Evolutionary conservation across 768 basidiomycete genomes (phyloP).

Genomic region (Amanita polypyramis): DNA sequence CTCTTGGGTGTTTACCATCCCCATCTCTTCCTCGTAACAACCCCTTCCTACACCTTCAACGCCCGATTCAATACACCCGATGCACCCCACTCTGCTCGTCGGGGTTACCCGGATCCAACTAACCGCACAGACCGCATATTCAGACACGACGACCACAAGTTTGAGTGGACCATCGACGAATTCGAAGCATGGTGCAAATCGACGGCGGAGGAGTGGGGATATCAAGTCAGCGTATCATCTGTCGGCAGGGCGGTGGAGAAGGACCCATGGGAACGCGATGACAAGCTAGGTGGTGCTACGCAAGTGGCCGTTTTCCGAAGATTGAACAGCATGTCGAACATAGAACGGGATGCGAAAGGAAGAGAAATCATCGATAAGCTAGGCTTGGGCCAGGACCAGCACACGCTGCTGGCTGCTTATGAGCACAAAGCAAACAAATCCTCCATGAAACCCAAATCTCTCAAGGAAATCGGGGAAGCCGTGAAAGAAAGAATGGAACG

Average conservation of each 20-base stretch:
- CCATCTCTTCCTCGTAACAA: constrained; percentile 64
- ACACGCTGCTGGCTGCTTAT: constrained; percentile 38
- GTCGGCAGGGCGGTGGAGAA: constrained; percentile 48
- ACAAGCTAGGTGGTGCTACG: constrained; percentile 51
- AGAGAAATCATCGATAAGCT: constrained; percentile 20
- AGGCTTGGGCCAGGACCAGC: constrained; percentile 18
- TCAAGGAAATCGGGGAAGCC: constrained; percentile 35
- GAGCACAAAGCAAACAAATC: constrained; percentile 40
- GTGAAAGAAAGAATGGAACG: constrained; percentile 46
- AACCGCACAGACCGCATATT: constrained; percentile 64
- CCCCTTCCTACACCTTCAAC: constrained; percentile 81
- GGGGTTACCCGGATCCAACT: constrained; percentile 67
- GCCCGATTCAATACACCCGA: constrained; percentile 55
- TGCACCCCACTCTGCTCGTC: constrained; percentile 27
- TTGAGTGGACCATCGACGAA: constrained; percentile 79
- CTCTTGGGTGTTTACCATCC: constrained; percentile 77
- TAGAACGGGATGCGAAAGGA: constrained; percentile 28
- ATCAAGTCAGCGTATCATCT: constrained; percentile 46
- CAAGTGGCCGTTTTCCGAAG: constrained; percentile 57
- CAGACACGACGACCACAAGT: constrained; percentile 78
- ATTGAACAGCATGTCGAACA: constrained; percentile 20
- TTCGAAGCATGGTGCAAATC: constrained; percentile 53
- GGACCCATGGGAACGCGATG: constrained; percentile 70
- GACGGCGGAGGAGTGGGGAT: constrained; percentile 60
- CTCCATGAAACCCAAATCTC: constrained; percentile 30